Conservation (phyloP, 768 basidiomycete species). For the Mycena capillaripes region DNA sequence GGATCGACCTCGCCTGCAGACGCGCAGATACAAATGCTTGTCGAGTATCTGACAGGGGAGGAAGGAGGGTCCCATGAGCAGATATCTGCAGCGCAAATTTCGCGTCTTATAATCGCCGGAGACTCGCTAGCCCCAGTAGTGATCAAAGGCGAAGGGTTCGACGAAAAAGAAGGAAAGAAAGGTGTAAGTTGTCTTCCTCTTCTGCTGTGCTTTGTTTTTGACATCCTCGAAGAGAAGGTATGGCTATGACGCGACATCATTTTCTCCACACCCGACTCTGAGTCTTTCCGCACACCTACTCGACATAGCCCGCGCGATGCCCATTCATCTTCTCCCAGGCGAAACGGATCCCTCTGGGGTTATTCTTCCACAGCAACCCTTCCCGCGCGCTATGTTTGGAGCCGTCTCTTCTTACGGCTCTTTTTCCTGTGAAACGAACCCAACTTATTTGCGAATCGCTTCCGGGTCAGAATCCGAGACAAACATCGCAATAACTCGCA, state of each 20-base stretch:
- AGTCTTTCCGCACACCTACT: slow-evolving; percentile 77
- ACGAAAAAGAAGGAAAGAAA: slow-evolving; percentile 66
- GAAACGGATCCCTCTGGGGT: slow-evolving; percentile 88
- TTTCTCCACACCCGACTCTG: slow-evolving; percentile 82
- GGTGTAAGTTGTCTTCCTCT: slow-evolving; percentile 56
- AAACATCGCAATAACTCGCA: slow-evolving; percentile 54
- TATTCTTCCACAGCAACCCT: slow-evolving; percentile 93
- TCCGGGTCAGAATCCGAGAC: slow-evolving; percentile 54
- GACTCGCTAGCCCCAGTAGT: slow-evolving; percentile 80
- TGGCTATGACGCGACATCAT: slow-evolving; percentile 73
- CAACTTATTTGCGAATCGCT: slow-evolving; percentile 82
- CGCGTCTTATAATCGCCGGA: slow-evolving; percentile 90
- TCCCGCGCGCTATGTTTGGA: slow-evolving; percentile 94
- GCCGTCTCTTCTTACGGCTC: slow-evolving; percentile 67
- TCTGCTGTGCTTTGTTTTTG: slow-evolving; percentile 18
- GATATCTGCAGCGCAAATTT: slow-evolving; percentile 76
- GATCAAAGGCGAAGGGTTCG: slow-evolving; percentile 48
- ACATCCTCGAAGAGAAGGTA: slow-evolving; percentile 66
- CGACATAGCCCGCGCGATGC: slow-evolving; percentile 83
- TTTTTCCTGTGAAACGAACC: slow-evolving; percentile 90
- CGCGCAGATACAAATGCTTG: slow-evolving; percentile 86
- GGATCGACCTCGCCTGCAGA: slow-evolving; percentile 74
- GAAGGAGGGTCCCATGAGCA: slow-evolving; percentile 79
- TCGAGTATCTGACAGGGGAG: slow-evolving; percentile 92
- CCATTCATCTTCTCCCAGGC: slow-evolving; percentile 92